Percentiles rank a stretch among this genome's conserved stretches.
phyloP scores from a whole-genome alignment of 441 rosid genomes.

The Pelargonium australe region DNA sequence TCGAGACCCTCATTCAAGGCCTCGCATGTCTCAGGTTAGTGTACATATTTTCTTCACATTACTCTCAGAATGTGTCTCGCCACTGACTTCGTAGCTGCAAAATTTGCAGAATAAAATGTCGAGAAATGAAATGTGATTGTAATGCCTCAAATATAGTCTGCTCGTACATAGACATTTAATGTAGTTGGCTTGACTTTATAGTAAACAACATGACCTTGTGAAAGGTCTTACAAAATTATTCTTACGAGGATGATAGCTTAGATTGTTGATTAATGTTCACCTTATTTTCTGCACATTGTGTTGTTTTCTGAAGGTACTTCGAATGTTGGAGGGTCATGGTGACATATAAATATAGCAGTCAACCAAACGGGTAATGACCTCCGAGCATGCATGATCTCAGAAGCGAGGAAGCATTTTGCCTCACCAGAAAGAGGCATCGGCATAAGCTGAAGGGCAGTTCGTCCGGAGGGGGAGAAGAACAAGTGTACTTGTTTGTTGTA shows the following conservation, averaged over 20 bases:
- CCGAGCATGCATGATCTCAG: background rate
- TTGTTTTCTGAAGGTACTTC: slow-evolving; percentile 50
- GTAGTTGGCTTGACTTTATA: too few relatives aligned
- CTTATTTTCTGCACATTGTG: background rate
- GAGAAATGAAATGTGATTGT: too few relatives aligned
- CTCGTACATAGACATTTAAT: too few relatives aligned
- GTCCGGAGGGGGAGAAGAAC: too few relatives aligned
- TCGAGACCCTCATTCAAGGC: slow-evolving; percentile 81
- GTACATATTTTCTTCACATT: slow-evolving; percentile 1
- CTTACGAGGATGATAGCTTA: background rate
- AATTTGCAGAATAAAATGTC: too few relatives aligned
- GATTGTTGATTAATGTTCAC: background rate
- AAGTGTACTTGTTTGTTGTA: too few relatives aligned
- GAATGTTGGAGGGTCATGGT: slow-evolving; percentile 70
- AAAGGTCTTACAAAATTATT: background rate
- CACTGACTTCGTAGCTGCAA: too few relatives aligned
- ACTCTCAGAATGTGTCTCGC: too few relatives aligned
- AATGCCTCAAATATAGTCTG: too few relatives aligned
- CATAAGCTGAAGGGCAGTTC: too few relatives aligned
- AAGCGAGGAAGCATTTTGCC: background rate
- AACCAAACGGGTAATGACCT: background rate
- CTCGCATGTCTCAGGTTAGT: slow-evolving; percentile 92
- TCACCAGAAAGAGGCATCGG: too few relatives aligned
- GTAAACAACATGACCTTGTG: too few relatives aligned
- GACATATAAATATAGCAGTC: slow-evolving; percentile 22